Base-by-base conservation (phyloP, 176 grass and related monocot genomes). In the Musa acuminata region DNA sequence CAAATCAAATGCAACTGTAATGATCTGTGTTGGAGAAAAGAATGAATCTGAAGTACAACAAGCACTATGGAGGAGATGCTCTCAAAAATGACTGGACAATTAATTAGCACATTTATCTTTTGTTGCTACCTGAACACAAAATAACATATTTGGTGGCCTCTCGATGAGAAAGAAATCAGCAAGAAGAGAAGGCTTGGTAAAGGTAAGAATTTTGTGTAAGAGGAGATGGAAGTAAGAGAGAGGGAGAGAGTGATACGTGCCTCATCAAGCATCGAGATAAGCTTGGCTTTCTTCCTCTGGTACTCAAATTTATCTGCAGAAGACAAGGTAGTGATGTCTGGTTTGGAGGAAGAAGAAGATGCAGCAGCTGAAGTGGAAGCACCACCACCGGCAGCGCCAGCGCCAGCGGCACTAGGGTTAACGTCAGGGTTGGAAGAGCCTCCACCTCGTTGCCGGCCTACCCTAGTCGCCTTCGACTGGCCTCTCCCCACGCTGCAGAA, bases 221-320 rank as follows among this genome's bases (percentile, higher is more conserved):
- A 71, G 13, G 3, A 11, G 17, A 20, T 1, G 11, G 21, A n/a
- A 9, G 51, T 17, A 1, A 26, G 20, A 8, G 51, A 24, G 51
- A 72, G 71, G 16, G 22, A 55, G 52, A 74, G 53, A 55, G 51
- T 25, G 6, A 55, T 27, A 99, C 96, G 82, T 99, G 88, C 96
- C 96, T 99, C 96, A 78, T 99, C 96, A 77, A 99, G 91, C 91
- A 99, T 99, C 84, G 96, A 91, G 86, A 99, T 90, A 70, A 99
- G 87, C 81, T 99, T 99, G 64, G 88, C 82, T 73, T 99, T 99
- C 90, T 95, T 99, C 73, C 96, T 86, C 77, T 99, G 91, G 69
- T 99, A 83, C 73, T 99, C 96, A 53, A 94, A 99, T 62, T 91
- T 86, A 66, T 99, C 90, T 19, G 96, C 90, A 51, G 91, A 91